These are phyloP conservation scores for Ganoderma resinaceum DNA, from an alignment of 1,284 basidiomycete genomes.

Conservation along the genomic window DNA sequence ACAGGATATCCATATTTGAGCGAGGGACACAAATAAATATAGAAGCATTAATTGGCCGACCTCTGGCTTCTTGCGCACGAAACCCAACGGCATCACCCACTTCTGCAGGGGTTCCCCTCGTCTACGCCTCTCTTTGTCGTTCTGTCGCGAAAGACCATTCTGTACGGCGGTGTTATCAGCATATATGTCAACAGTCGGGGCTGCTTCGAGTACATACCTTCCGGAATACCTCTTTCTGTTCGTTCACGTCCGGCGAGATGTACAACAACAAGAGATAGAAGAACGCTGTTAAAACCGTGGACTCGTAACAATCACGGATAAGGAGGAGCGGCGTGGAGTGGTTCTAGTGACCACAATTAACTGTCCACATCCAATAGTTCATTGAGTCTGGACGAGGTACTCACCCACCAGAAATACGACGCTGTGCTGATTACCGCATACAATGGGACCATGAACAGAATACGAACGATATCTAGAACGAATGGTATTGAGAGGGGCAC, in stretches of 20 bases:
- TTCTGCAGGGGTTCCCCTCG: conserved; percentile 56
- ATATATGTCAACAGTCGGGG: neutral
- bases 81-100: conserved; percentile 78
- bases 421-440: conserved; percentile 74
- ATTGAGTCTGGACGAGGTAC: conserved; percentile 28
- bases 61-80: conserved; percentile 67
- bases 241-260: conserved; percentile 66
- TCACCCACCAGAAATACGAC: conserved; percentile 77
- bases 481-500: neutral
- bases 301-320: conserved; percentile 73
- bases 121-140: conserved; percentile 51
- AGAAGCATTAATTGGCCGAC: conserved; percentile 37
- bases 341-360: conserved; percentile 49
- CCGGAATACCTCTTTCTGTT: conserved; percentile 69
- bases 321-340: conserved; percentile 69
- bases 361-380: conserved; percentile 5
- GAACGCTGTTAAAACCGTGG: conserved; percentile 77
- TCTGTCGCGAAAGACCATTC: conserved; percentile 59
- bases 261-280: conserved; percentile 82
- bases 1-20: neutral
- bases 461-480: conserved; percentile 66
- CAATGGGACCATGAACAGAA: conserved; percentile 83
- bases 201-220: conserved; percentile 38
- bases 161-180: conserved; percentile 11
- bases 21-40: neutral